Evolutionary conservation across 306 rosid species (phyloP), one percentile per base, ranked within the genome.

Genomic region (Comarum palustre): DNA sequence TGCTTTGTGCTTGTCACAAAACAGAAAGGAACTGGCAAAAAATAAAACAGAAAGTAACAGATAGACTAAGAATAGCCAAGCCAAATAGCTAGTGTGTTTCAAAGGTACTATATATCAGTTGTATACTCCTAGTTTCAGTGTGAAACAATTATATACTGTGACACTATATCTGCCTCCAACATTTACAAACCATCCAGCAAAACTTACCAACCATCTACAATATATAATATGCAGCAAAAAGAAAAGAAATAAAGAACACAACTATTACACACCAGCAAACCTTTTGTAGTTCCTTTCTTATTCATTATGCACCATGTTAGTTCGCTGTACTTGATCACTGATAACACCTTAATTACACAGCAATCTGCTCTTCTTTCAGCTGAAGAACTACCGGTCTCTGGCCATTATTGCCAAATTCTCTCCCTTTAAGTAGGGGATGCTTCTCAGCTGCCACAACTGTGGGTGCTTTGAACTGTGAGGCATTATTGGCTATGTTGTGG

Each of bases 351-450:
- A 61, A 6, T 82, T 72, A 84, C 69, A 86, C 88, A 22, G 79
- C 66, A 66, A 87, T 86, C 78, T 88, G 82, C 73, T 94, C 96
- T 78, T 94, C 96, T 83, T 91, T 91, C 32, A 85, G 81, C 82
- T 82, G 90, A 77, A 90, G 73, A 86, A 84, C 85, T 16, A 77
- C 92, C 12, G 89, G 94, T 75, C 80, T 87, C 71, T 86, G 89
- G 42, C 85, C 89, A 55, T 73, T 87, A n/a, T 71, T 87, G 77
- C 80, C 92, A 34, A 77, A 86, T 14, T 86, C 87, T 82, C 82
- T 81, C 46, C 82, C 90, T 73, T 78, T 82, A 54, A 87, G 89
- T 74, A 75, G 75, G 65, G 86, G 86, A 62, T 86, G 93, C 73
- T 87, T 89, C 83, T 87, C 85, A 2, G 88, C 79, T 68, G 88